Evolutionary conservation across 2,329 filamentous ascomycete genomes (phyloP), one percentile per base, ranked within the genome.

Genomic region (Diaporthe ampelina): DNA sequence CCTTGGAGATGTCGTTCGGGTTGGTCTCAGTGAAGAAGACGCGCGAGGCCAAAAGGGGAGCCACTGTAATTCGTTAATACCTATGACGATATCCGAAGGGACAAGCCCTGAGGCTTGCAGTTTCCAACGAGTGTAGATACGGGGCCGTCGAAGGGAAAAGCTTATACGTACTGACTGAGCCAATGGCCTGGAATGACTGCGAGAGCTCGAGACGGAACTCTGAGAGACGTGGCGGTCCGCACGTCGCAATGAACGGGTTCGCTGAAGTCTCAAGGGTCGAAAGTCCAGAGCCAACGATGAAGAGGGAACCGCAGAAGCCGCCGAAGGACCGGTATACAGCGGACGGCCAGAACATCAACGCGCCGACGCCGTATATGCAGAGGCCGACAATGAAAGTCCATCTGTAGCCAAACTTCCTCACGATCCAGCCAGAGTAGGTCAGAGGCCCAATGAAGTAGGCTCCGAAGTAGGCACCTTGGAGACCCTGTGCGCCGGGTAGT

Each of bases 231-330:
- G 93, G 91, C 7, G 93, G 93, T 58, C 85, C 85, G 75, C 85
- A 86, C 32, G 86, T 78, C 57, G 63, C 84, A 76, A 93, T 90
- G 83, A 92, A 94, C 0, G 93, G 92, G 81, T 95, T 94, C 6
- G 93, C 93, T 3, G 92, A 91, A 0, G 92, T 94, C 82, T 95
- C 93, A 26, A 95, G 89, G 0, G 93, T 93, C 1, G 90, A 90
- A 0, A 95, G 86, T 9, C 93, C 93, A 71, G 90, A 91, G 26
- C 93, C 93, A 73, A 94, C 91, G 74, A 94, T 88, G 81, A 94
- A 94, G 77, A 93, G 89, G 76, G 85, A 87, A 50, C 89, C 90
- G 78, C 92, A 94, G 84, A 94, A 95, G 15, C 93, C 93, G 26
- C 88, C 89, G 79, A 95, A 95, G 19, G 91, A 93, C 72, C 88